Base-by-base conservation (phyloP, 768 basidiomycete species). In the Phylloporus rhodoxanthus region DNA sequence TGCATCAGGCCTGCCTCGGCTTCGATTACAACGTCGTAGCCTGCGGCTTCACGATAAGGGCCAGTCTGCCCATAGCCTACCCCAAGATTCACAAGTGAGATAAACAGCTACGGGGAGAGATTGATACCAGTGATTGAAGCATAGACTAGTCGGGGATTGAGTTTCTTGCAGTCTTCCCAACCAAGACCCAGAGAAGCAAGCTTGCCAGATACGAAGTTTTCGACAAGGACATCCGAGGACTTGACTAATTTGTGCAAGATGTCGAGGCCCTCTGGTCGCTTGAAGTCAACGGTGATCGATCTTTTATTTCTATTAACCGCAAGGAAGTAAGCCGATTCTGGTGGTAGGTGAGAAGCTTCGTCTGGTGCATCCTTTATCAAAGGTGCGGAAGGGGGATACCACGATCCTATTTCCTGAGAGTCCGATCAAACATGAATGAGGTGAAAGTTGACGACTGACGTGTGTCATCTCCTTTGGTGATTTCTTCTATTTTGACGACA, bases 1-100 rank as follows among this genome's bases (percentile, higher is more conserved):
- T 93, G 90, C 91, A 93, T 93, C 44, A 95, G 70, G 9, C 94
- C 95, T 29, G 93, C 91, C 67, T 95, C 92, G 3, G 82, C 92
- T 64, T 92, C 87, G 23, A 89, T 82, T 21, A 84, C 70, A 21
- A 92, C 92, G 64, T 92, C 91, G 66, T 94, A 95, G 13, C 93
- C 93, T 15, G 93, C 85, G 17, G 84, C 80, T 46, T 79, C 73
- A 45, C 85, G 75, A 59, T 84, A 96, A 8, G 94, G 94, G 2
- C 94, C 94, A 0, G 89, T 92, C 59, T 96, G 94, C 1, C 86
- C 86, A 56, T 88, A 88, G 14, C 85, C 87, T 84, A 51, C 17
- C 40, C 45, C 40, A 51, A 41, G 19, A 37, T 45, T 33, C 15
- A 33, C 42, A 45, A 8, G 43, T 19, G 51, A 19, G 26, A 42